Conservation (phyloP, 2,329 filamentous ascomycete genomes). For the Exophiala xenobiotica region DNA sequence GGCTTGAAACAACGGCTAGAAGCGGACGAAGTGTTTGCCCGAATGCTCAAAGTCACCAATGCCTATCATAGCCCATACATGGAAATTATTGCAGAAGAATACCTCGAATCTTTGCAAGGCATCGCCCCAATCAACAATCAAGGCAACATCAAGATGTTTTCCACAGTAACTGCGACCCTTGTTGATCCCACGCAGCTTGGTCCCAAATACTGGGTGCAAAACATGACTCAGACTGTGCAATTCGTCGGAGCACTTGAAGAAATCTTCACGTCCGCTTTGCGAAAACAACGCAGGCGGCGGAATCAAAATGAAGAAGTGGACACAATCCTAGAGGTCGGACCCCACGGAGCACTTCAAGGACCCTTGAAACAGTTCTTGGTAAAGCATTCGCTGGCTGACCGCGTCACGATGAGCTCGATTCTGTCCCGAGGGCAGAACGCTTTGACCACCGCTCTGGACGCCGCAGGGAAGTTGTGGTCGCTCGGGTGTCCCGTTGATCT, state of each 20-base stretch:
- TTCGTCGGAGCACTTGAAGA: constrained; percentile 27
- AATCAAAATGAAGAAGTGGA: no score
- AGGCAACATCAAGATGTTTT: constrained; percentile 17
- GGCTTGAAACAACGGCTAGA: constrained; percentile 3
- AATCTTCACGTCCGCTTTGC: constrained; percentile 8
- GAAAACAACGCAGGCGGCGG: no score
- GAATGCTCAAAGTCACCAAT: constrained; percentile 31
- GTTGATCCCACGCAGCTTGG: constrained; percentile 11
- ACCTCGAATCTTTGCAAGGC: constrained; percentile 23
- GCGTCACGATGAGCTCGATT: constrained; percentile 26
- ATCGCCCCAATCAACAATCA: not conserved
- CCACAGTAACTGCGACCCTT: constrained; percentile 31
- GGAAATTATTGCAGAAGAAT: constrained; percentile 30
- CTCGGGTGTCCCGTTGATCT: constrained; percentile 8
- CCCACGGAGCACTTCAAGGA: constrained; percentile 37
- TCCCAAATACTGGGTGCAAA: constrained; percentile 31
- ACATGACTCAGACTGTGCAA: constrained; percentile 30
- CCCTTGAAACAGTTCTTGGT: constrained; percentile 33
- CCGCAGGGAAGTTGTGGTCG: constrained; percentile 4
- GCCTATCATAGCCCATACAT: constrained; percentile 37
- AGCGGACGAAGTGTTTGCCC: constrained; percentile 32
- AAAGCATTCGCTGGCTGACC: constrained; percentile 11
- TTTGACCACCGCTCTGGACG: constrained; percentile 19
- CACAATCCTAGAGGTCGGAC: constrained; percentile 44
- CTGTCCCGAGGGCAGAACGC: constrained; percentile 26